These are phyloP conservation scores for Colletotrichum graminicola DNA, from an alignment of 2,329 filamentous ascomycete species.

Conservation along the genomic window DNA sequence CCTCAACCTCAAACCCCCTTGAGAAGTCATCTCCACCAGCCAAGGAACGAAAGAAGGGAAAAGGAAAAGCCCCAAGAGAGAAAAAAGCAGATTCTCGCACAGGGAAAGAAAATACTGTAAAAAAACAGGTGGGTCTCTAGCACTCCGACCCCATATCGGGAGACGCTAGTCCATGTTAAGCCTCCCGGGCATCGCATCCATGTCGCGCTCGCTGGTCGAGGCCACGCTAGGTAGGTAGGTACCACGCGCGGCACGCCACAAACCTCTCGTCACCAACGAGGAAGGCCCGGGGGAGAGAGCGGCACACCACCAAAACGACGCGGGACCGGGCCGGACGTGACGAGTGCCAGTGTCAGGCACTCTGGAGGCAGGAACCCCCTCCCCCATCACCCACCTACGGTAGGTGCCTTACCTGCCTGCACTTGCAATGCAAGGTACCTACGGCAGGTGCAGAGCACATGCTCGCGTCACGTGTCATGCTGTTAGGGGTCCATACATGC, in stretches of 20 bases:
- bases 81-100: not conserved
- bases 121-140: not conserved
- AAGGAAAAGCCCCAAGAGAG: not conserved
- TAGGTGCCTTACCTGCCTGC: too few species aligned
- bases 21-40: too few species aligned
- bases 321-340: not conserved
- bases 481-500: too few species aligned
- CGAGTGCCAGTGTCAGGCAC: not conserved
- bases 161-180: not conserved
- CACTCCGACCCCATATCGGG: not conserved
- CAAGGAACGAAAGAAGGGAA: not conserved
- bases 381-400: not conserved
- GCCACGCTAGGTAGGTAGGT: not conserved
- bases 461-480: fast-evolving
- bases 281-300: not conserved
- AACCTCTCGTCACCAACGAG: not conserved
- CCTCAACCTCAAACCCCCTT: too few species aligned
- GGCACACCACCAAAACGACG: not conserved
- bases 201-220: not conserved
- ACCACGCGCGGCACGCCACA: not conserved
- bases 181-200: not conserved
- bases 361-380: conserved; percentile 10
- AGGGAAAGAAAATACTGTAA: not conserved
- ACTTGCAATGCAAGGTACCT: conserved; percentile 15
- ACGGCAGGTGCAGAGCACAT: not conserved